Base-by-base conservation (phyloP, 148 eudicot species). In the Polygonum maritimum region DNA sequence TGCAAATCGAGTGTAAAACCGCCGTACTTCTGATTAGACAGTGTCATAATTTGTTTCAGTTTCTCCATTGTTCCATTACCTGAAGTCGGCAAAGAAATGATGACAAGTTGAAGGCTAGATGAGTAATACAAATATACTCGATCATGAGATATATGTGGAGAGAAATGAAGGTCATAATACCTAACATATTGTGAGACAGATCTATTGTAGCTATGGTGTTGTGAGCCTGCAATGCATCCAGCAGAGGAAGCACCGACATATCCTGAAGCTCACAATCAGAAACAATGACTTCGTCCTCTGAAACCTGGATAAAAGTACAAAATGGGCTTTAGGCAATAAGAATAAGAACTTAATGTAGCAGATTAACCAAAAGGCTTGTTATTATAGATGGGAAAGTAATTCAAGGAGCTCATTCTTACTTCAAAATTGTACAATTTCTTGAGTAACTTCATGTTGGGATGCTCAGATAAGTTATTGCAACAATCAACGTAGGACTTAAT, bases 151-250 rank as follows among this genome's bases (percentile, higher is more conserved):
- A 72, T 9, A 72, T 72, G 33, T 7, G 1, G 2, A 18, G 9
- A 70, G 38, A 16, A 16, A 15, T 16, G 19, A 2, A 18, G 40
- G 13, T 40, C 51, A 41, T 16, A 12, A 71, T 88, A 92, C 99
- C 99, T 81, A 96, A 78, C 83, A 81, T 78, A 83, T 96, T 96
- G 80, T 96, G 99, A 71, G 99, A 96, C 77, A 92, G 86, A 86
- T 96, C 85, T 79, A 96, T 76, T 63, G 86, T 85, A 47, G 97
- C 86, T 49, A 91, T 79, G 44, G 91, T 86, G 78, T 87, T 89
- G 84, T 90, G 92, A 76, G 86, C 84, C 76, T 86, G 81, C 81
- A 96, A 85, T 45, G 99, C 98, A 82, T 88, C 87, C 74, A 96
- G 58, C 74, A 92, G 80, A 76, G 99, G 99, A 52, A 85, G 83